These are phyloP conservation scores for Aureobasidium sp. DNA, from an alignment of 2,329 filamentous ascomycete species.

Conservation along the genomic window DNA sequence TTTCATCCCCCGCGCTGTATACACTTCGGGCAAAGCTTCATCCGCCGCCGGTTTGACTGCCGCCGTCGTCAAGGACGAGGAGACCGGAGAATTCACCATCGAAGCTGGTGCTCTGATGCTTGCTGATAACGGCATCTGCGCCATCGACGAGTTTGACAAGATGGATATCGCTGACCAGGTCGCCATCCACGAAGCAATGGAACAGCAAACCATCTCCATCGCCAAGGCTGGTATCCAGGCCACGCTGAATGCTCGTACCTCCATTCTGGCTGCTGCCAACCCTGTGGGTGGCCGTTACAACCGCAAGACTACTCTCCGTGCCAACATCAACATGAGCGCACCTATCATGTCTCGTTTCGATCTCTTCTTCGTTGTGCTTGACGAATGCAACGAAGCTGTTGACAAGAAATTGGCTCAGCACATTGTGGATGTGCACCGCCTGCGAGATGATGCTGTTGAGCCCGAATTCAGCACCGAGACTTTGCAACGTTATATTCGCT, in stretches of 20 bases:
- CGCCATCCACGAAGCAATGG: slow-evolving; percentile 99
- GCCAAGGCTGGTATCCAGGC: slow-evolving; percentile 98
- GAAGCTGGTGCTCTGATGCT: slow-evolving; percentile 97
- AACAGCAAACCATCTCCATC: slow-evolving; percentile 98
- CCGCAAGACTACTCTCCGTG: slow-evolving; percentile 83
- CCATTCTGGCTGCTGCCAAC: slow-evolving; percentile 92
- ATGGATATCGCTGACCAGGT: slow-evolving; percentile 98
- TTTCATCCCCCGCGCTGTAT: slow-evolving; percentile 91
- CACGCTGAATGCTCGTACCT: slow-evolving; percentile 90
- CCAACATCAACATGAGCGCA: slow-evolving; percentile 97
- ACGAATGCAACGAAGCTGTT: slow-evolving; percentile 88
- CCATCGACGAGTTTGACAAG: slow-evolving; percentile 99
- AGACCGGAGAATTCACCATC: slow-evolving; percentile 97
- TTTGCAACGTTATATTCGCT: slow-evolving; percentile 93
- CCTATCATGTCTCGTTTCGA: slow-evolving; percentile 99
- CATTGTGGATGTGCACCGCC: slow-evolving; percentile 88
- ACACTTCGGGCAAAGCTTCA: slow-evolving; percentile 95
- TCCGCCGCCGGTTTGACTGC: slow-evolving; percentile 96
- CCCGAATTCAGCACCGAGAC: slow-evolving; percentile 96
- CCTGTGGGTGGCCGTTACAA: slow-evolving; percentile 96
- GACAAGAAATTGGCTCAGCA: slow-evolving; percentile 89
- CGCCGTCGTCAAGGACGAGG: slow-evolving; percentile 94
- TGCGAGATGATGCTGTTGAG: slow-evolving; percentile 82
- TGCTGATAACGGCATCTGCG: slow-evolving; percentile 92
- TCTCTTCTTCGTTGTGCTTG: slow-evolving; percentile 94